Conservation (phyloP, 1,139 yeast genomes). For the Saccharomyces pastorianus region DNA sequence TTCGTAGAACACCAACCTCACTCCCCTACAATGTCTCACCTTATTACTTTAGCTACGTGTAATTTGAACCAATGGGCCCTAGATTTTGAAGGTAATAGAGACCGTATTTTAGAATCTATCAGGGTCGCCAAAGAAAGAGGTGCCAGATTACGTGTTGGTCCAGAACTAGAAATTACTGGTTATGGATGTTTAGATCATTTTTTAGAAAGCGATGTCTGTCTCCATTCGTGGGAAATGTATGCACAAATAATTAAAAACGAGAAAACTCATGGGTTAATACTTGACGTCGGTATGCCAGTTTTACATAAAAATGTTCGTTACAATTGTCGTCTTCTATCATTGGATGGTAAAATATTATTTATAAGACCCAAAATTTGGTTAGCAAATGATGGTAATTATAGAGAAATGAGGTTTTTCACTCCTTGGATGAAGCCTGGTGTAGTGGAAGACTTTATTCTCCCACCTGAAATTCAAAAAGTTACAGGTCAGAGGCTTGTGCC, state of each 20-base stretch:
- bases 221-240: conserved; percentile 93
- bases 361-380: conserved; percentile 88
- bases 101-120: conserved; percentile 78
- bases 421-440: conserved; percentile 82
- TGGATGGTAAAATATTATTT: conserved; percentile 67
- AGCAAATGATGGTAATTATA: conserved; percentile 94
- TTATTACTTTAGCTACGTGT: conserved; percentile 53
- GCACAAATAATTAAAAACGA: conserved; percentile 59
- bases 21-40: conserved; percentile 39
- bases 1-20: too few relatives aligned
- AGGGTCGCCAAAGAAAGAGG: conserved; percentile 63
- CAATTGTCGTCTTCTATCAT: conserved; percentile 81
- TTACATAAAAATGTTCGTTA: conserved; percentile 80
- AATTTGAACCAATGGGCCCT: conserved; percentile 96
- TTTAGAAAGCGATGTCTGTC: conserved; percentile 76
- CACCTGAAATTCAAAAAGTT: conserved; percentile 52
- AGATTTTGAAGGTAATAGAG: conserved; percentile 95
- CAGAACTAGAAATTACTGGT: conserved; percentile 90
- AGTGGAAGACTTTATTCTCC: conserved; percentile 65
- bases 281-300: conserved; percentile 93
- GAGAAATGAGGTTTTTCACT: conserved; percentile 94
- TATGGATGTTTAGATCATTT: conserved; percentile 96
- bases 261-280: conserved; percentile 63
- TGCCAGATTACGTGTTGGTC: conserved; percentile 87
- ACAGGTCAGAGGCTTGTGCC: conserved; percentile 60